A percentile compares a stretch with the other conserved stretches of the same genome.
Conservation (phyloP, 2,329 filamentous ascomycete genomes). For the Macrophomina pseudophaseolina region DNA sequence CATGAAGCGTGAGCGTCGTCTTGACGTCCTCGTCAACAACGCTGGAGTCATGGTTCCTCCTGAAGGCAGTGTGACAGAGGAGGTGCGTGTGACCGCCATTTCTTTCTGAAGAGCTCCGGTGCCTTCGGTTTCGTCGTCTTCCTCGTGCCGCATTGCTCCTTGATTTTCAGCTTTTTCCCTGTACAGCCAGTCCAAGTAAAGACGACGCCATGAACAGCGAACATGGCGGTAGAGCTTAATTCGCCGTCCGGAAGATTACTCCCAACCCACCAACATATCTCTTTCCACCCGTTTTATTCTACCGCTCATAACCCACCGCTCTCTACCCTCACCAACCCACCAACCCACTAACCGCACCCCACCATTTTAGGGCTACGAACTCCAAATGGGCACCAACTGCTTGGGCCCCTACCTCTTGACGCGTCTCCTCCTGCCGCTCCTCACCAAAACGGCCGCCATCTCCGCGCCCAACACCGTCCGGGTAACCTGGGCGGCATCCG, state of each 20-base stretch:
- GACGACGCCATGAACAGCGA: no score
- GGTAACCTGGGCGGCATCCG: slow-evolving; percentile 42
- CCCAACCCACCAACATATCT: not conserved
- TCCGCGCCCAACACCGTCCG: slow-evolving; percentile 37
- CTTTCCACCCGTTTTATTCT: not conserved
- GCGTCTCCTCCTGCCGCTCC: slow-evolving; percentile 43
- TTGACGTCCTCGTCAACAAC: slow-evolving; percentile 50
- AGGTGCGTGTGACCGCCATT: not conserved
- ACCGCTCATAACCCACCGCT: not conserved
- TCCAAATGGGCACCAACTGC: slow-evolving; percentile 48
- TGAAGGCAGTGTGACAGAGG: slow-evolving; percentile 31
- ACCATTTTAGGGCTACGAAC: slow-evolving; percentile 33
- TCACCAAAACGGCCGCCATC: slow-evolving; percentile 38
- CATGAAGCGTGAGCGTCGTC: slow-evolving; percentile 42
- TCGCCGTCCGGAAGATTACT: not conserved
- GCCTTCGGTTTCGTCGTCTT: no score
- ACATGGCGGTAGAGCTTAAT: no score
- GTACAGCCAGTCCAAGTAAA: no score
- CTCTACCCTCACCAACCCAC: not conserved
- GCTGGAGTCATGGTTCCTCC: slow-evolving; percentile 41
- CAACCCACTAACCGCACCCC: not conserved
- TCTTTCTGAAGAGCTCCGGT: not conserved
- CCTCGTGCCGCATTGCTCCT: no score
- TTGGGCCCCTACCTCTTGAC: slow-evolving; percentile 50
- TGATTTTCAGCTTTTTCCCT: not conserved